phyloP scores from a whole-genome alignment of 2,329 filamentous ascomycete species.

The Nemania diffusa region DNA sequence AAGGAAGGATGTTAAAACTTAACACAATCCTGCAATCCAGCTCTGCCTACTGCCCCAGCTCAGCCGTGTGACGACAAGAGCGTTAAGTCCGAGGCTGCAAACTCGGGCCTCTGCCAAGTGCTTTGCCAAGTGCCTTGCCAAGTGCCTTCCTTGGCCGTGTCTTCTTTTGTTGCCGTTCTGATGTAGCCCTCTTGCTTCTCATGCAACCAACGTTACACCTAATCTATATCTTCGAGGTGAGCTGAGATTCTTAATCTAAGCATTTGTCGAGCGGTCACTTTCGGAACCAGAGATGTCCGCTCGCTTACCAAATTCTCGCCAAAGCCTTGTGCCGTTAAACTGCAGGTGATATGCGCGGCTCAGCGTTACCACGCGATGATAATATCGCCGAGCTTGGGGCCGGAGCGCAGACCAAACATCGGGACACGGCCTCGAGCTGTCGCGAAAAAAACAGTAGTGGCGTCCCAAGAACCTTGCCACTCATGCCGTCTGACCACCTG shows the following conservation, averaged over 20 bases:
- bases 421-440: constrained; percentile 12
- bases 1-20: constrained; percentile 7
- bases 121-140: neutral
- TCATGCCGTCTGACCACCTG: constrained; percentile 29
- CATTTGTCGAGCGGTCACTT: neutral
- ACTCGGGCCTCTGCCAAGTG: neutral
- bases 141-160: neutral
- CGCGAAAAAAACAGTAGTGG: neutral
- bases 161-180: neutral
- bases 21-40: neutral
- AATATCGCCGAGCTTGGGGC: constrained; percentile 32
- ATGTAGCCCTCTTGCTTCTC: constrained; percentile 1
- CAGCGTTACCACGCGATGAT: constrained; percentile 16
- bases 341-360: constrained; percentile 18
- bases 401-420: constrained; percentile 15
- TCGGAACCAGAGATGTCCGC: neutral
- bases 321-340: constrained; percentile 27
- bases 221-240: constrained; percentile 9
- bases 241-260: constrained; percentile 5
- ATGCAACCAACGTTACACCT: constrained; percentile 28
- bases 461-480: constrained; percentile 11
- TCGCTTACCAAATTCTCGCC: constrained; percentile 32
- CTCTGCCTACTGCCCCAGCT: constrained; percentile 6
- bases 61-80: neutral
- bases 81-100: neutral